These are phyloP conservation scores for Ramaria sp. DNA, from an alignment of 768 basidiomycete genomes.

Conservation along the genomic window DNA sequence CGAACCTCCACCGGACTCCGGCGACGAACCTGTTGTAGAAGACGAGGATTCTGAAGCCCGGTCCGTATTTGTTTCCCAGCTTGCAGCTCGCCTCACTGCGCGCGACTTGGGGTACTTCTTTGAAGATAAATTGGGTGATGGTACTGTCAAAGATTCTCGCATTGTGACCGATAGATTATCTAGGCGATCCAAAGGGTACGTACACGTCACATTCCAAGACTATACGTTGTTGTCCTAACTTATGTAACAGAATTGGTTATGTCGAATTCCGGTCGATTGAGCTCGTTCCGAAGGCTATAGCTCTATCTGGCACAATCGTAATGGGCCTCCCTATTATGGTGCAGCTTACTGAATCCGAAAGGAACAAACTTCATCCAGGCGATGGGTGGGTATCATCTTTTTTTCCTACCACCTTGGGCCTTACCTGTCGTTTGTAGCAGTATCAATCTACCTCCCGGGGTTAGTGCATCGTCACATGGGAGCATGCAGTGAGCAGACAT, in stretches of 20 bases:
- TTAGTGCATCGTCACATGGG: conserved; percentile 61
- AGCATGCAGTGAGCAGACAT: conserved; percentile 66
- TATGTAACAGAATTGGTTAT: conserved; percentile 74
- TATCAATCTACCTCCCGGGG: conserved; percentile 76
- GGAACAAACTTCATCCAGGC: conserved; percentile 81
- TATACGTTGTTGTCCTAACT: neutral
- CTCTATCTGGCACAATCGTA: conserved; percentile 87
- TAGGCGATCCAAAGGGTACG: conserved; percentile 94
- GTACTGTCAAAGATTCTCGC: conserved; percentile 87
- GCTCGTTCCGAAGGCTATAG: conserved; percentile 82
- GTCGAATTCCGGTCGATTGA: conserved; percentile 92
- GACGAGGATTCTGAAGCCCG: conserved; percentile 97
- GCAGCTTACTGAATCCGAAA: conserved; percentile 93
- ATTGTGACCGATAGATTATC: conserved; percentile 95
- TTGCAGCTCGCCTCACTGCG: conserved; percentile 92
- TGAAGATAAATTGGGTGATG: conserved; percentile 91
- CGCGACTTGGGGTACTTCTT: conserved; percentile 98
- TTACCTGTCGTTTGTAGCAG: conserved; percentile 33
- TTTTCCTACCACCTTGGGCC: neutral
- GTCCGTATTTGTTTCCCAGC: conserved; percentile 97
- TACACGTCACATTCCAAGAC: neutral
- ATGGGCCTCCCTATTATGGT: conserved; percentile 98
- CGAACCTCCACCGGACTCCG: conserved; percentile 41
- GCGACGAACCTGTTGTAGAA: conserved; percentile 57
- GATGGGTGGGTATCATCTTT: conserved; percentile 50